Conservation (phyloP, 441 rosid genomes). For the Macaranga tanarius region DNA sequence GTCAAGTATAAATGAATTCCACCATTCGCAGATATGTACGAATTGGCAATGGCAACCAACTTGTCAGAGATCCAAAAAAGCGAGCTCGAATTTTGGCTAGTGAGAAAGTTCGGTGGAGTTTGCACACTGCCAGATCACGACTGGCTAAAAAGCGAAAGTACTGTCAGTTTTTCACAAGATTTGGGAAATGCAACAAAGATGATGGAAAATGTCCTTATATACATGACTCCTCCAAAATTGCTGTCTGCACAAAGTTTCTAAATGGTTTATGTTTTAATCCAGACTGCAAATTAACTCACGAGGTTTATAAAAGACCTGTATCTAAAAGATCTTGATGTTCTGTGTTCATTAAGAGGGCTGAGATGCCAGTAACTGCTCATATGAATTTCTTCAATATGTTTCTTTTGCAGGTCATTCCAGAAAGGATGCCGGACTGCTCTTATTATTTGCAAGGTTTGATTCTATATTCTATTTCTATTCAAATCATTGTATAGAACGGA, state of each 20-base stretch:
- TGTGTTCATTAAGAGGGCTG: conserved; percentile 6
- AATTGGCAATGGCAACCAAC: conserved; percentile 95
- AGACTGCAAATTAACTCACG: conserved; percentile 92
- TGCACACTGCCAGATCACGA: conserved; percentile 87
- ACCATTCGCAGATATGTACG: conserved; percentile 75
- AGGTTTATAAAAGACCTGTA: conserved; percentile 50
- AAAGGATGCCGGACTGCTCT: conserved; percentile 98
- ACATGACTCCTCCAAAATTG: conserved; percentile 90
- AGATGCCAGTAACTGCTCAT: conserved; percentile 16
- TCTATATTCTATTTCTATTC: conserved; percentile 17
- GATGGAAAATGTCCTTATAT: conserved; percentile 91
- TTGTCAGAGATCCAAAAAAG: conserved; percentile 93
- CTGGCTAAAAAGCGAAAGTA: conserved; percentile 79
- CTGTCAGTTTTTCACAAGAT: conserved; percentile 96
- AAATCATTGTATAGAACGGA: conserved; percentile 5
- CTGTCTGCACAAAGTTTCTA: conserved; percentile 93
- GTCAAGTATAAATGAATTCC: neutral
- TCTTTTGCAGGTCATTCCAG: conserved; percentile 85
- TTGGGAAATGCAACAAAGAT: conserved; percentile 95
- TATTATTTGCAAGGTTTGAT: conserved; percentile 82
- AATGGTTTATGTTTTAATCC: conserved; percentile 73
- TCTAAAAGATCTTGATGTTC: conserved; percentile 21
- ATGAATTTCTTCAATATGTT: conserved; percentile 23
- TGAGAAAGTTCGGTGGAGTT: conserved; percentile 97
- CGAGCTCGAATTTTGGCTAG: conserved; percentile 87